phyloP scores from a whole-genome alignment of 805 yeast genomes.

The Saccharomycopsis fodiens region DNA sequence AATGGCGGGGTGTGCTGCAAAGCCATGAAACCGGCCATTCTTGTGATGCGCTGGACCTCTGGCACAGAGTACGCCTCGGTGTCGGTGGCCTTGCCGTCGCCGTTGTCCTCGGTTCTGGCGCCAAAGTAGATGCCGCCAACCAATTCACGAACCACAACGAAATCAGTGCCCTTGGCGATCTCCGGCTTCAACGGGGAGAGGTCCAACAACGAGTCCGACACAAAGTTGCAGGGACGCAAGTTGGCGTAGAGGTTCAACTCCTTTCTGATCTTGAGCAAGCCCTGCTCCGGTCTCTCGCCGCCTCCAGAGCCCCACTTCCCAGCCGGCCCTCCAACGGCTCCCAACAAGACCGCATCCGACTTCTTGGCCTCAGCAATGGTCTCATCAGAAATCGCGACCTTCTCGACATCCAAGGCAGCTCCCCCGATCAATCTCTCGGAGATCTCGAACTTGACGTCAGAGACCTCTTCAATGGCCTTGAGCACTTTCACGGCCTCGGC shows the following conservation, averaged over 20 bases:
- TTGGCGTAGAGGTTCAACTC: constrained; percentile 92
- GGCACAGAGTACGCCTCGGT: constrained; percentile 87
- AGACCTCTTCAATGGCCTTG: constrained; percentile 59
- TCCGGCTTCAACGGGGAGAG: constrained; percentile 84
- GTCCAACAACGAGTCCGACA: constrained; percentile 71
- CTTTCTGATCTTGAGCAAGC: constrained; percentile 87
- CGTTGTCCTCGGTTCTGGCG: constrained; percentile 87
- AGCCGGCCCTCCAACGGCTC: constrained; percentile 95
- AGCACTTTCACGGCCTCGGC: constrained; percentile 90
- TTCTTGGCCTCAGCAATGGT: constrained; percentile 75
- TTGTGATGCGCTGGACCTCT: constrained; percentile 90
- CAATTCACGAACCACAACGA: constrained; percentile 89
- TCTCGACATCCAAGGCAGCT: constrained; percentile 96
- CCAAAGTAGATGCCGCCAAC: constrained; percentile 99
- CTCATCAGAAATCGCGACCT: constrained; percentile 81
- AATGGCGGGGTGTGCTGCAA: constrained; percentile 88
- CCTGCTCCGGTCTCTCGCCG: constrained; percentile 92
- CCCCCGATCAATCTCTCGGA: constrained; percentile 90
- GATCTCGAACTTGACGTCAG: constrained; percentile 64
- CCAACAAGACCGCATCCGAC: constrained; percentile 92
- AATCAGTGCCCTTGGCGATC: constrained; percentile 83
- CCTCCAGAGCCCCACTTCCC: constrained; percentile 93
- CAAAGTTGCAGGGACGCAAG: constrained; percentile 94
- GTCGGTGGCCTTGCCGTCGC: constrained; percentile 73
- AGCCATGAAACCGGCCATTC: constrained; percentile 98